Evolutionary conservation across 2,329 filamentous ascomycete genomes (phyloP).

Genomic region (Pseudocercospora cruenta): DNA sequence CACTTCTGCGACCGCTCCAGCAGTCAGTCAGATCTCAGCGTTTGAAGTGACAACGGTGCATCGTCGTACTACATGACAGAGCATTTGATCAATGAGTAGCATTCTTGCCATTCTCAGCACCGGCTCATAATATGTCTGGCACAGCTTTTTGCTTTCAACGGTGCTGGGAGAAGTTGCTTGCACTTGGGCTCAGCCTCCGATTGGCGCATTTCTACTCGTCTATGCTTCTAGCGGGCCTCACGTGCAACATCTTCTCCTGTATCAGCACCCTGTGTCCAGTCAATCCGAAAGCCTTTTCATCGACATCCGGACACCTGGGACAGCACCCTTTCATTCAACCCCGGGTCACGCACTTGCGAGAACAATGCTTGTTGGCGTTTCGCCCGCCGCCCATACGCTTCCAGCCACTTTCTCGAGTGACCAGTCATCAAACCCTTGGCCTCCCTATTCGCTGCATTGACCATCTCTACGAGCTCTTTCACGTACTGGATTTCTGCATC

Average conservation of each 20-base stretch:
- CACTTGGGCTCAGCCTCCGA: not conserved
- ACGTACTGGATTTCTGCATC: slow-evolving; percentile 47
- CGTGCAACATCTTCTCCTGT: slow-evolving; percentile 4
- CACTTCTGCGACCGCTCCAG: not conserved
- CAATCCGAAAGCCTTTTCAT: not conserved
- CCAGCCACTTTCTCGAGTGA: slow-evolving; percentile 43
- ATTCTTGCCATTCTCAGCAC: too few species aligned
- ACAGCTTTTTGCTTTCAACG: too few species aligned
- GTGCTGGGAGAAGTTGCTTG: not conserved
- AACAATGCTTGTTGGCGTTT: slow-evolving; percentile 40
- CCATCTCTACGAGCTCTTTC: slow-evolving; percentile 43
- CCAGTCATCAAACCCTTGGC: slow-evolving; percentile 33
- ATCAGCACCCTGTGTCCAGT: not conserved
- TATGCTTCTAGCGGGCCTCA: not conserved
- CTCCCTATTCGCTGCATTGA: slow-evolving; percentile 39
- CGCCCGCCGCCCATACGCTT: slow-evolving; percentile 40
- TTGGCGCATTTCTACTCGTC: not conserved
- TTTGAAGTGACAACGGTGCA: too few species aligned
- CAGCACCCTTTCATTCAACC: slow-evolving; percentile 17
- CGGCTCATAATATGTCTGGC: too few species aligned
- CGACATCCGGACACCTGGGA: slow-evolving; percentile 13
- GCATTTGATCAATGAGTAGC: too few species aligned
- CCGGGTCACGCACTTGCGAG: slow-evolving; percentile 15
- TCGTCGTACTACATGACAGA: too few species aligned
- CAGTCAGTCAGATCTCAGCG: too few species aligned